These are phyloP conservation scores for Aspergillus sp. DNA, from an alignment of 2,329 filamentous ascomycete species.

Conservation along the genomic window DNA sequence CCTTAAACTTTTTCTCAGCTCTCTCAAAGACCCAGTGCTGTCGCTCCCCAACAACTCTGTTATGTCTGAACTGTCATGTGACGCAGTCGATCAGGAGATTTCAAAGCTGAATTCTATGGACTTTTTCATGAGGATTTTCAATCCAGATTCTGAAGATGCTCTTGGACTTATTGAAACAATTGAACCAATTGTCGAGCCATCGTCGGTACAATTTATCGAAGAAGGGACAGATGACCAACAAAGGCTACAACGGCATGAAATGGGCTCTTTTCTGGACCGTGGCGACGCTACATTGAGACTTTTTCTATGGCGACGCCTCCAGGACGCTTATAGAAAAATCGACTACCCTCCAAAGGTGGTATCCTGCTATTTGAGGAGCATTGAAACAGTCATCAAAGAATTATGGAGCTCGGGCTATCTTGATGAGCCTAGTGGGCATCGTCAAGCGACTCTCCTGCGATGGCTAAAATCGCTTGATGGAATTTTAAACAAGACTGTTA, in stretches of 20 bases:
- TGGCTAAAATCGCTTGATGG: constrained; percentile 79
- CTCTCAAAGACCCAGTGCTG: constrained; percentile 47
- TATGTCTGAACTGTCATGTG: constrained; percentile 81
- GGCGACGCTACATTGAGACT: constrained; percentile 81
- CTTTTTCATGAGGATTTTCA: constrained; percentile 89
- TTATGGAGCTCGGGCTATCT: constrained; percentile 60
- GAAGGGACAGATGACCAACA: constrained; percentile 40
- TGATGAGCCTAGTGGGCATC: constrained; percentile 58
- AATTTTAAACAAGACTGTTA: constrained; percentile 69
- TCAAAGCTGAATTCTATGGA: constrained; percentile 93
- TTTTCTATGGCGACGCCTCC: constrained; percentile 87
- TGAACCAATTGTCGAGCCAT: constrained; percentile 83
- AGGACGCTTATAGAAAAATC: constrained; percentile 83
- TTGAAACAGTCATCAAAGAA: constrained; percentile 77
- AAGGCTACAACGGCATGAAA: constrained; percentile 62
- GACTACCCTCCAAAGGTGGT: constrained; percentile 84
- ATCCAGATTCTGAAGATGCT: constrained; percentile 76
- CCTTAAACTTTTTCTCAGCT: constrained; percentile 55
- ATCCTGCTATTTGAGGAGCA: constrained; percentile 80
- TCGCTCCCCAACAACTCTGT: constrained; percentile 80
- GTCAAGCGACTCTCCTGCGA: constrained; percentile 70
- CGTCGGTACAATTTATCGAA: constrained; percentile 32
- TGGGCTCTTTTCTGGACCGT: constrained; percentile 79
- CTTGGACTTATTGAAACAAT: constrained; percentile 84
- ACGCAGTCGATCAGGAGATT: constrained; percentile 85